Base-by-base conservation (phyloP, 306 rosid species). In the Adenanthera pavonina region DNA sequence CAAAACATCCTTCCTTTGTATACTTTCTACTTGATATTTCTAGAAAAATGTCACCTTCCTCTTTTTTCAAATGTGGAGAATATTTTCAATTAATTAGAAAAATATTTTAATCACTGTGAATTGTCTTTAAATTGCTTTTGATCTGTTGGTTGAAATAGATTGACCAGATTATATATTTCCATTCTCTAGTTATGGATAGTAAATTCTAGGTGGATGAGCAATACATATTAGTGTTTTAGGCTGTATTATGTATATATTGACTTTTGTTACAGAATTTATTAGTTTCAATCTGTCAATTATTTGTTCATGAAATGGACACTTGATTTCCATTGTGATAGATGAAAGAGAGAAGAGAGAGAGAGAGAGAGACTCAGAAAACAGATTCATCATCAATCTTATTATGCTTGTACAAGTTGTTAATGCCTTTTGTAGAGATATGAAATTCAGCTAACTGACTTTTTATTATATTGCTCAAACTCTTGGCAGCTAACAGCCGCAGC, bases 381-480 rank as follows among this genome's bases (percentile, higher is more conserved):
- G 30, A 25, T 25, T 25, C 30, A 25, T 25, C 30, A 25, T 25
- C 30, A 25, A 25, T 25, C 30, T 25, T 25, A 25, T 25, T 25
- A 25, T 25, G 30, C 30, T 25, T 25, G 30, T 25, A 25, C 30
- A 25, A 25, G 30, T 25, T 25, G 30, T 25, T 25, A 25, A 25
- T 25, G 30, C 30, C 30, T 25, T 25, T 25, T 25, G 1, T 25
- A 25, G 30, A 25, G 30, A 25, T 25, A 25, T 25, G 30, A 25
- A 25, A 25, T 25, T 25, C 30, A 25, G 30, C 30, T 25, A 25
- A 25, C 30, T 25, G 30, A 25, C 30, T 0, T 25, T 25, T 25
- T 25, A 25, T 76, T 47, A 80, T 73, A 75, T 77, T 88, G 91
- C 88, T 90, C 66, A 85, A 86, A 91, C 64, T 49, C 85, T 78